Conservation (phyloP, 495 filamentous ascomycete genomes). For the Lepraria neglecta region DNA sequence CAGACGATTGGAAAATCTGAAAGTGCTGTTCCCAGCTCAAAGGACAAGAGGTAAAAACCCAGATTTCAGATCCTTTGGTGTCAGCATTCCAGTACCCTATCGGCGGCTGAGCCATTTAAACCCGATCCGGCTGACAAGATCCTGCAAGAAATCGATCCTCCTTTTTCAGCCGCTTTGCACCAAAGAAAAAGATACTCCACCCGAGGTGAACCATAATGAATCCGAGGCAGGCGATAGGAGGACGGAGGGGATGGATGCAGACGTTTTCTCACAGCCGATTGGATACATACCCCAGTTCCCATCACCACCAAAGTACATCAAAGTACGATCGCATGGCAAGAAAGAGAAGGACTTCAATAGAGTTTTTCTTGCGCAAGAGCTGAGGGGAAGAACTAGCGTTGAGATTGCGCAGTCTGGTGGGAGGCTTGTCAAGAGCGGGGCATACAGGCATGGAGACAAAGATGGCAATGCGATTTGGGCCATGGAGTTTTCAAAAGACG, state of each 20-base stretch:
- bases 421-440: slow-evolving; percentile 21
- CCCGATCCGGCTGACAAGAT: slow-evolving; percentile 17
- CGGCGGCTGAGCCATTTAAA: slow-evolving; percentile 12
- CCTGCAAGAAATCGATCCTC: slow-evolving; percentile 69
- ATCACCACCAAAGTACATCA: slow-evolving; percentile 85
- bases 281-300: slow-evolving; percentile 86
- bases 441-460: slow-evolving; percentile 36
- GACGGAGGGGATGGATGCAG: slow-evolving; percentile 72
- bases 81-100: slow-evolving; percentile 11
- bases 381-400: slow-evolving; percentile 46
- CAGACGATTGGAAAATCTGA: slow-evolving; percentile 34
- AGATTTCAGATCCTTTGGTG: slow-evolving; percentile 8
- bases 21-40: slow-evolving; percentile 34
- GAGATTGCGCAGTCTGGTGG: slow-evolving; percentile 33
- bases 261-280: slow-evolving; percentile 73
- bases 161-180: slow-evolving; percentile 82
- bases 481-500: slow-evolving; percentile 87
- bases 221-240: slow-evolving; percentile 65
- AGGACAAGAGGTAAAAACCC: slow-evolving; percentile 61
- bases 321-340: slow-evolving; percentile 74
- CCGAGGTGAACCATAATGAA: slow-evolving; percentile 57
- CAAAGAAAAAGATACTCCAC: slow-evolving; percentile 62
- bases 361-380: slow-evolving; percentile 86
- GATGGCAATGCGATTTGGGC: slow-evolving; percentile 71
- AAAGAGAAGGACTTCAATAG: slow-evolving; percentile 75